phyloP scores from a whole-genome alignment of 202 grass and related monocot genomes.

The Carex arenaria region DNA sequence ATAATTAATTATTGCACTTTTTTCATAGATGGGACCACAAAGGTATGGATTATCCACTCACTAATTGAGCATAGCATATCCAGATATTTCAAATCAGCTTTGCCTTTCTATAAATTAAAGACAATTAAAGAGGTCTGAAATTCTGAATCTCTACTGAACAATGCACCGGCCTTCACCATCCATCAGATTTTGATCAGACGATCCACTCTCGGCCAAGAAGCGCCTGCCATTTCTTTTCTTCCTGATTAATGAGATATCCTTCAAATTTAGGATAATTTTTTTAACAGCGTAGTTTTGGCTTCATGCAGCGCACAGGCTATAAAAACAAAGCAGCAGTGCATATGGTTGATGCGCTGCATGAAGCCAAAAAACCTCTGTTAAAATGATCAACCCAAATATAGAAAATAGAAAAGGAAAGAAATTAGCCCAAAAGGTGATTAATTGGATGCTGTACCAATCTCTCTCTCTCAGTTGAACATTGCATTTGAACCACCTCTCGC shows the following conservation, averaged over 20 bases:
- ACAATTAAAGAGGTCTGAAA: not conserved
- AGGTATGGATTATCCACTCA: not conserved
- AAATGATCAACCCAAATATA: not conserved
- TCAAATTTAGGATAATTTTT: not conserved
- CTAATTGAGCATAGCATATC: not conserved
- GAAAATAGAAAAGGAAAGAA: not conserved
- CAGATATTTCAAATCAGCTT: not conserved
- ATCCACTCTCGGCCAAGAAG: not conserved
- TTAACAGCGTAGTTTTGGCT: too few relatives aligned
- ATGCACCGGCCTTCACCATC: not conserved
- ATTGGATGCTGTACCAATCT: not conserved
- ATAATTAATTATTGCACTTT: not conserved
- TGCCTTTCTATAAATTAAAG: not conserved
- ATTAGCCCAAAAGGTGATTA: not conserved
- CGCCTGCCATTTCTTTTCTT: not conserved
- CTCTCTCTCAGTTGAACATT: not conserved
- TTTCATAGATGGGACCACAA: not conserved
- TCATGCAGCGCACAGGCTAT: too few relatives aligned
- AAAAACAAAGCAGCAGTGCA: too few relatives aligned
- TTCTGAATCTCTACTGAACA: not conserved
- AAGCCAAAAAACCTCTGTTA: too few relatives aligned
- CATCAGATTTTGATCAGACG: not conserved
- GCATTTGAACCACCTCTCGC: constrained; percentile 4
- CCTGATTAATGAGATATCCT: not conserved
- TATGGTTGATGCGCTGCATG: too few relatives aligned